Evolutionary conservation across 2,329 filamentous ascomycete genomes (phyloP), one percentile per base, ranked within the genome.

Genomic region (Colletotrichum limetticola): DNA sequence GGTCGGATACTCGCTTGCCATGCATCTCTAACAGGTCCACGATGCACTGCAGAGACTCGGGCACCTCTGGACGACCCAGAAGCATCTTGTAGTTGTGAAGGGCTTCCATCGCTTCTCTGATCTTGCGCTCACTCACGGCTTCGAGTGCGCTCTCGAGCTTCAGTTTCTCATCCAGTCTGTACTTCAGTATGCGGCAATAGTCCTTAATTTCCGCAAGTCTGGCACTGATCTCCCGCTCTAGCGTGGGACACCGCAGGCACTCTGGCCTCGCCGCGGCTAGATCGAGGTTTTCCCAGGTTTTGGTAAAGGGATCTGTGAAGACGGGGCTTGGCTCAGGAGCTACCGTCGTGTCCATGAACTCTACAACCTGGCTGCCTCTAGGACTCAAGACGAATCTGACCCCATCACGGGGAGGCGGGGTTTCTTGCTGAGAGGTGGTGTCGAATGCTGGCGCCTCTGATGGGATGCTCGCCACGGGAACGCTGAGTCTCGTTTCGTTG

Each of bases 21-120:
- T 71, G 46, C 22, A 52, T 19, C 55, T 61, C 32, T n/a, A 73
- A n/a, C 46, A 66, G 8, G 28, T 42, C n/a, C 8, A 30, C 26
- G 24, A 37, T n/a, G 42, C 53, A 70, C 28, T 49, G 11, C 46
- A 71, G 22, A 14, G 32, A 26, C 1, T 71, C 26, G 32, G 30
- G 55, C 30, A 73, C 16, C 3, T 73, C 71, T 11, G 22, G n/a
- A 46, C 62, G 68, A 22, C 11, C 42, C 42, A 73, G 14, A 9
- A 66, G 61, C 26, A 24, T 7, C 37, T 62, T 59, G 55, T 73
- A 73, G 55, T 14, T 42, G 32, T 71, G 26, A 49, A 71, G 49
- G 22, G 58, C 32, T n/a, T 52, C 37, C 22, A 73, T 14, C 19
- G 71, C 67, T 19, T 35, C 11, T 22, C 64, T 37, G 42, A 66